phyloP scores from a whole-genome alignment of 192 early-diverging fungal genomes.

The Phlyctochytrium bullatum region DNA sequence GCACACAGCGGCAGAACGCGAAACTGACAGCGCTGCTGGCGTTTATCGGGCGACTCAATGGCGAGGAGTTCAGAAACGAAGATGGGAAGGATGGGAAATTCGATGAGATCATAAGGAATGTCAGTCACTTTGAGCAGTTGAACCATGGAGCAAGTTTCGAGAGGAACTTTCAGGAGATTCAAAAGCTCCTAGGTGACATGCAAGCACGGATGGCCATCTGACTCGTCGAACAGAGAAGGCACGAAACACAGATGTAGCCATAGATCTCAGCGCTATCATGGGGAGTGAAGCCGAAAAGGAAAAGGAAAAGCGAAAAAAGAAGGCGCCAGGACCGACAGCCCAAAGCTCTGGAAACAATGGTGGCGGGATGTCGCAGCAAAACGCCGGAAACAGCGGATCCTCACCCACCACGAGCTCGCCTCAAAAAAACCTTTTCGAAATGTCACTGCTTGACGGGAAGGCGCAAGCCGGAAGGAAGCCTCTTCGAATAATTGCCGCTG shows the following conservation, averaged over 20 bases:
- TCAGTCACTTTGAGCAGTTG: conserved; percentile 13
- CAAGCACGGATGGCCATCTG: no score
- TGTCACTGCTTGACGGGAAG: neutral
- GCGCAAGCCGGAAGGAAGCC: conserved; percentile 48
- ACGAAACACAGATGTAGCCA: neutral
- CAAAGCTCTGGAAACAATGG: conserved; percentile 11
- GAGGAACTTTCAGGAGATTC: conserved; percentile 40
- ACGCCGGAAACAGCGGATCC: neutral
- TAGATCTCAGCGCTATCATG: neutral
- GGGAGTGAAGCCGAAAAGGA: neutral
- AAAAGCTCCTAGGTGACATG: conserved; percentile 43
- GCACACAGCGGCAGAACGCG: conserved; percentile 41
- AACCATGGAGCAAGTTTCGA: conserved; percentile 34
- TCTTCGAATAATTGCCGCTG: conserved; percentile 45
- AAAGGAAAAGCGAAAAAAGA: neutral
- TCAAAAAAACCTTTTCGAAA: conserved; percentile 3
- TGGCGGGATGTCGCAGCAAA: conserved; percentile 6
- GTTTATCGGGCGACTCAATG: conserved; percentile 26
- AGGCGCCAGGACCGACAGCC: neutral
- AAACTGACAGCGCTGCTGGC: conserved; percentile 32
- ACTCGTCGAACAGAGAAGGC: neutral
- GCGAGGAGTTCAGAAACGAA: conserved; percentile 6
- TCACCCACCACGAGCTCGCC: neutral
- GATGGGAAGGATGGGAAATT: neutral
- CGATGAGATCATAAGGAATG: neutral